Evolutionary conservation across 495 filamentous ascomycete genomes (phyloP), one percentile per base, ranked within the genome.

Genomic region (Aspergillus avenaceus): DNA sequence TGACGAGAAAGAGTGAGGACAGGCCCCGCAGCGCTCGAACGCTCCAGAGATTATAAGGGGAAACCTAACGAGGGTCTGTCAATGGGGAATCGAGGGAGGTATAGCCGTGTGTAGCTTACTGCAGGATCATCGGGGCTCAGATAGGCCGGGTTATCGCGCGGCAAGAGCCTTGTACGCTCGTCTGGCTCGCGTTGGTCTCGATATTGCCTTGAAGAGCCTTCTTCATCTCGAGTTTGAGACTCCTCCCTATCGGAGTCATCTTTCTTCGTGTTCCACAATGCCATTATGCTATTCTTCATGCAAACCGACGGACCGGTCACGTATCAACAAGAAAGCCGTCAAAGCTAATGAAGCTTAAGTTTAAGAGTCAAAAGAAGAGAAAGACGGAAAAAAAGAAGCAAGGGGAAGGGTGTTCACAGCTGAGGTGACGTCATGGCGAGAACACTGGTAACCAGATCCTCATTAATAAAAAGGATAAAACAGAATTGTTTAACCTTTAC

Each of bases 41-140:
- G 52, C 82, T 86, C 83, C 87, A 95, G 45, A 97, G 83, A 61
- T 98, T 98, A 71, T 96, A 96, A 0, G 93, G 93, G 1, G 93
- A 91, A 25, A 97, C 87, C 87, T 91, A 47, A 29, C 22, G 21
- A 43, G 34, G 12, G 29, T 56, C 8, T 53, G 32, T 18, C n/a
- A 16, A 14, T 14, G 7, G 13, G 24, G 21, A 34, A 32, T 23
- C 4, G 31, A 5, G 3, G 24, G 22, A 18, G 22, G 18, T 42
- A 28, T 42, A 38, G 19, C 5, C 13, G 5, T 14, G 32, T 36
- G 2, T 16, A 28, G 59, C 81, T 65, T 74, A 90, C 93, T 46
- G 91, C 91, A 44, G 92, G 93, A 67, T 97, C 92, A 77, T 96
- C 89, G n/a, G 91, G 92, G 53, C 85, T 87, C 34, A 97, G 72